These are phyloP conservation scores for Penicillium mononematosum DNA, from an alignment of 495 filamentous ascomycete genomes.

Conservation along the genomic window DNA sequence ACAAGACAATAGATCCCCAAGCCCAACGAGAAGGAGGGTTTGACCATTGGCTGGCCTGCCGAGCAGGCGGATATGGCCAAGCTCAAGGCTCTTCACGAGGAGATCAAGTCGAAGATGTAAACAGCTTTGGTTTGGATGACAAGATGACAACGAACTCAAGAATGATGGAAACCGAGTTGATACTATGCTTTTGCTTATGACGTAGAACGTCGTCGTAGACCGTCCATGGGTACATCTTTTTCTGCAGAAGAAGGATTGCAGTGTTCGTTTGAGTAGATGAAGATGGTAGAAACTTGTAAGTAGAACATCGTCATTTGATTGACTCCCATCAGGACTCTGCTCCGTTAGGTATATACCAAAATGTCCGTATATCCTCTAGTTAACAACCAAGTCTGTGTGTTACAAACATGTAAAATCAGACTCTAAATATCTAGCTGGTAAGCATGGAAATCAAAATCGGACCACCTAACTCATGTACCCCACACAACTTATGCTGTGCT, in stretches of 20 bases:
- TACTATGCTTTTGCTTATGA: background rate
- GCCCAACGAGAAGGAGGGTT: slow-evolving; percentile 78
- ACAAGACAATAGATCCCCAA: slow-evolving; percentile 75
- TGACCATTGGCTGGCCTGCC: slow-evolving; percentile 78
- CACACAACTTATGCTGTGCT: slow-evolving; percentile 30
- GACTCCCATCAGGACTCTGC: background rate
- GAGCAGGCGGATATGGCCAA: slow-evolving; percentile 76
- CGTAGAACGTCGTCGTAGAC: background rate
- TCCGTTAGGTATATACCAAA: background rate
- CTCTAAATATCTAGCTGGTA: slow-evolving; percentile 1
- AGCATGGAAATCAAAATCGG: background rate
- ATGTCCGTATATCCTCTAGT: slow-evolving; percentile 10
- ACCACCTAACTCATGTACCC: slow-evolving; percentile 19
- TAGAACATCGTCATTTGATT: background rate
- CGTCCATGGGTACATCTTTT: background rate
- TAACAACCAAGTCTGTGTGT: slow-evolving; percentile 8
- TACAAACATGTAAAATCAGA: slow-evolving; percentile 13
- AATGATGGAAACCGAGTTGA: background rate
- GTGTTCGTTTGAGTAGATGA: background rate
- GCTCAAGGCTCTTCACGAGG: slow-evolving; percentile 75
- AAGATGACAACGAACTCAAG: background rate
- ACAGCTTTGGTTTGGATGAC: background rate
- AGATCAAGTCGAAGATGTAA: slow-evolving; percentile 89
- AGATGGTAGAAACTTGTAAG: background rate
- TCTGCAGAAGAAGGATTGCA: background rate